These are phyloP conservation scores for Diplodia intermedia DNA, from an alignment of 2,329 filamentous ascomycete genomes.

Conservation along the genomic window DNA sequence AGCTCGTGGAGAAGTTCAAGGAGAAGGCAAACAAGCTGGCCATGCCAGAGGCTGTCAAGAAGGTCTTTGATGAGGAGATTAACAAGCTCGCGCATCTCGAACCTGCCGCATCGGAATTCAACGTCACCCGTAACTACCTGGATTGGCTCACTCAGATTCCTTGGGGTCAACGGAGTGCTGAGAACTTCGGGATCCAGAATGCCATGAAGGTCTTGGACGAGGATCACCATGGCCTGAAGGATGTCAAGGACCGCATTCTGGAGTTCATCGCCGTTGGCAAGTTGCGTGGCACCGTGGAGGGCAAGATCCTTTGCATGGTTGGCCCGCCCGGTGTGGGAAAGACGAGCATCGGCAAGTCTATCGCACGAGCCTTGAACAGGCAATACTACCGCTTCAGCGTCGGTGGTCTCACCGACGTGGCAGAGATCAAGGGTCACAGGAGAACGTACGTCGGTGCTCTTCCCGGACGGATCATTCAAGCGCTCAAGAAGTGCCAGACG, in stretches of 20 bases:
- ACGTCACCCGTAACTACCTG: slow-evolving; percentile 96
- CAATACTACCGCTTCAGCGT: slow-evolving; percentile 99
- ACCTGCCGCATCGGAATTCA: slow-evolving; percentile 95
- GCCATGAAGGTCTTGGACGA: slow-evolving; percentile 91
- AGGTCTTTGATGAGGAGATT: slow-evolving; percentile 97
- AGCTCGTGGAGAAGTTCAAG: slow-evolving; percentile 95
- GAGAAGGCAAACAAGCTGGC: slow-evolving; percentile 92
- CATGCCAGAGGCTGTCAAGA: slow-evolving; percentile 96
- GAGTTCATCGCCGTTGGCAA: slow-evolving; percentile 99
- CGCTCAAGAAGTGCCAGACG: slow-evolving; percentile 97
- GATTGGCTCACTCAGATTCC: slow-evolving; percentile 99
- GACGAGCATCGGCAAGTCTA: slow-evolving; percentile 98
- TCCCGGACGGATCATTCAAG: slow-evolving; percentile 96
- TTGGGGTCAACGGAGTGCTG: slow-evolving; percentile 92
- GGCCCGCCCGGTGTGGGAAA: slow-evolving; percentile 97
- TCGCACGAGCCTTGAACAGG: slow-evolving; percentile 89
- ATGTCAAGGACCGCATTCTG: slow-evolving; percentile 97
- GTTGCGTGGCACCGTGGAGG: slow-evolving; percentile 93
- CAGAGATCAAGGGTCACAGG: slow-evolving; percentile 97
- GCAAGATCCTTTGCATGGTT: slow-evolving; percentile 97
- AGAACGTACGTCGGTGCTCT: slow-evolving; percentile 95
- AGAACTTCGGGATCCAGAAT: slow-evolving; percentile 95
- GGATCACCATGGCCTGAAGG: slow-evolving; percentile 95
- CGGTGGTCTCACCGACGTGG: slow-evolving; percentile 93
- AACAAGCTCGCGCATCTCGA: slow-evolving; percentile 97